Conservation (phyloP, 768 basidiomycete genomes). For the Collybia sordida region DNA sequence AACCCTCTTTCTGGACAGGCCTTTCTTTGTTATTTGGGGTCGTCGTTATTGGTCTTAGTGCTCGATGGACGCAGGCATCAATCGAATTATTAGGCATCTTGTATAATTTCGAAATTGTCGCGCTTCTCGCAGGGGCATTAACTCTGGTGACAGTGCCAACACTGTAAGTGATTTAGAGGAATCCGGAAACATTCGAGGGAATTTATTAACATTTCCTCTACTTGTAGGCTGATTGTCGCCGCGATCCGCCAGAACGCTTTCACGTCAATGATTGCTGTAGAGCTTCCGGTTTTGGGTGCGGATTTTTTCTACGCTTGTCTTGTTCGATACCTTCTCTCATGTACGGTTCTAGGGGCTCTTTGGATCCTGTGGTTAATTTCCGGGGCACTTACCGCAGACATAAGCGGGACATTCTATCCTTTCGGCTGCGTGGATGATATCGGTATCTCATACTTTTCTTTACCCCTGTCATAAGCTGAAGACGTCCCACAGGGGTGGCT, state of each 20-base stretch:
- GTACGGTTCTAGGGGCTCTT: slow-evolving; percentile 6
- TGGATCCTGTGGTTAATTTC: slow-evolving; percentile 10
- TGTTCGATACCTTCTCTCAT: neutral
- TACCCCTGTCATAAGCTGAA: neutral
- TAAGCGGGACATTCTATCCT: slow-evolving; percentile 5
- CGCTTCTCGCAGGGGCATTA: slow-evolving; percentile 9
- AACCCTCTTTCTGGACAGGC: neutral
- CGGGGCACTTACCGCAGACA: slow-evolving; percentile 9
- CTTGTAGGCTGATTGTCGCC: slow-evolving; percentile 11
- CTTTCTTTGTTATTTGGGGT: slow-evolving; percentile 10
- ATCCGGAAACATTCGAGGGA: neutral
- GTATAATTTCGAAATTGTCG: slow-evolving; percentile 11
- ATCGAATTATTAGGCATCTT: neutral
- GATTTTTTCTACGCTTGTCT: slow-evolving; percentile 7
- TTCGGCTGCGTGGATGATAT: slow-evolving; percentile 7
- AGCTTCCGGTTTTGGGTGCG: slow-evolving; percentile 1
- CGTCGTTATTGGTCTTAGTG: slow-evolving; percentile 8
- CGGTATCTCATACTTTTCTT: neutral
- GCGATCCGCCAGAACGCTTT: slow-evolving; percentile 10
- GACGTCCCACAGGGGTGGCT: slow-evolving; percentile 2
- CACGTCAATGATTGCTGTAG: slow-evolving; percentile 12
- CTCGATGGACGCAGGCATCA: slow-evolving; percentile 9
- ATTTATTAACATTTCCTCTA: neutral
- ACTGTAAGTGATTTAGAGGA: slow-evolving; percentile 9
- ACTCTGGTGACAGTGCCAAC: slow-evolving; percentile 5